Evolutionary conservation across 768 basidiomycete genomes (phyloP).

Genomic region (Mycena amicta): DNA sequence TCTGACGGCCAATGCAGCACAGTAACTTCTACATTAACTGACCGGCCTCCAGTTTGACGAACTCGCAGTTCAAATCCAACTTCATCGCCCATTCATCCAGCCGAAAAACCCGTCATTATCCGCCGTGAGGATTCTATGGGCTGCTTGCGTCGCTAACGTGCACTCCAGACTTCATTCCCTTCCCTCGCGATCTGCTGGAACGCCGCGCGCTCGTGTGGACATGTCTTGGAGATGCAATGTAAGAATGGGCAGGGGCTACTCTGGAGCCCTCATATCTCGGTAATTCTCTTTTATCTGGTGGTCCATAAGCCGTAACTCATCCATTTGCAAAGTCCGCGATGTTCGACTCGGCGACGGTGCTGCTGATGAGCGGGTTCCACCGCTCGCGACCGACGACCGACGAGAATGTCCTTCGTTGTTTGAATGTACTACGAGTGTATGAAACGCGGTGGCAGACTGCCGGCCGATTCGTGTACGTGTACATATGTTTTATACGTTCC

Average conservation of each 20-base stretch:
- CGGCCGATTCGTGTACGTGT: conserved; percentile 12
- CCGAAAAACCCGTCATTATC: conserved; percentile 49
- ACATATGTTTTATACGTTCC: neutral
- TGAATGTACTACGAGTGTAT: conserved; percentile 13
- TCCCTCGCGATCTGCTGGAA: conserved; percentile 78
- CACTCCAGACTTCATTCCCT: conserved; percentile 42
- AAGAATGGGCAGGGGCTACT: conserved; percentile 31
- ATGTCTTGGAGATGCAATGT: conserved; percentile 67
- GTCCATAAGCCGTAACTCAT: neutral
- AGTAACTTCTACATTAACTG: neutral
- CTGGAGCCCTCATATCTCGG: conserved; percentile 13
- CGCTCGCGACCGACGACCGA: conserved; percentile 12
- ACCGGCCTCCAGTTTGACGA: too few species aligned
- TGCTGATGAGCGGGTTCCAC: conserved; percentile 16
- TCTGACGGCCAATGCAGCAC: conserved; percentile 6
- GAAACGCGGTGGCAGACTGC: conserved; percentile 20
- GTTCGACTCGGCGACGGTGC: conserved; percentile 12
- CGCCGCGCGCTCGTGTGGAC: conserved; percentile 80
- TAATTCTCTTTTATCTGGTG: neutral
- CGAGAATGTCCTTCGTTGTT: conserved; percentile 14
- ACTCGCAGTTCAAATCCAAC: conserved; percentile 60
- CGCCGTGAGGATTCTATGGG: too few species aligned
- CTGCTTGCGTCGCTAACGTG: neutral
- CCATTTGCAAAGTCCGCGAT: too few species aligned
- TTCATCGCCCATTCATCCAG: conserved; percentile 80